Base-by-base conservation (phyloP, 331 rosid genomes). In the Malus hybrid region DNA sequence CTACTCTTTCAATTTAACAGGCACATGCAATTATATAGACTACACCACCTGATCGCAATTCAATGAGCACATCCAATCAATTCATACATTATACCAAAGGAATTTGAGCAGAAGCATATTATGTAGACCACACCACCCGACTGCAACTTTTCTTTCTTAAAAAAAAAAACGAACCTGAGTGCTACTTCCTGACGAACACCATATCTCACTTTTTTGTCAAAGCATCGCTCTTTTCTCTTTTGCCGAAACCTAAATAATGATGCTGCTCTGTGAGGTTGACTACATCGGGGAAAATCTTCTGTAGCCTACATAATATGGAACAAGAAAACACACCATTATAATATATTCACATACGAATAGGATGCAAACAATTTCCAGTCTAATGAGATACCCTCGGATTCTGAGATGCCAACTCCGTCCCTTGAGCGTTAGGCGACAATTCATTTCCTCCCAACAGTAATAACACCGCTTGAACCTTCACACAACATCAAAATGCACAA, bases 141-240 rank as follows among this genome's bases (percentile, higher is more conserved):
- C 1, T 60, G 33, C 33, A 11, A 60, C 5, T 59, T 59, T 13
- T 59, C 12, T 13, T 22, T 22, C 12, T 59, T 19, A 52, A 14
- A 4, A 1, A 48, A 48, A 15, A 48, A 48, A 50, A 52, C 67
- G 2, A 28, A 63, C 98, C 95, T 93, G 85, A 90, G 97, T 13
- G 98, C 97, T 80, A 93, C 98, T 85, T 93, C 98, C 81, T 93
- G 98, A 68, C 97, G 98, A 20, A 93, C 97, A 66, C 90, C 36
- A 70, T 93, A 93, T 88, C 98, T 80, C 72, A 93, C 97, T 93
- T 93, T 93, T 89, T 93, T 93, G 80, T 93, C 98, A 74, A 89
- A 93, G 87, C 90, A 85, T 31, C 96, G 88, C 70, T 90, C 96
- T 82, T 93, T 93, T 81, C 97, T 89, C 87, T 93, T 93, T 87